Evolutionary conservation across 805 yeast species (phyloP).

Genomic region (Yarrowia sp.): DNA sequence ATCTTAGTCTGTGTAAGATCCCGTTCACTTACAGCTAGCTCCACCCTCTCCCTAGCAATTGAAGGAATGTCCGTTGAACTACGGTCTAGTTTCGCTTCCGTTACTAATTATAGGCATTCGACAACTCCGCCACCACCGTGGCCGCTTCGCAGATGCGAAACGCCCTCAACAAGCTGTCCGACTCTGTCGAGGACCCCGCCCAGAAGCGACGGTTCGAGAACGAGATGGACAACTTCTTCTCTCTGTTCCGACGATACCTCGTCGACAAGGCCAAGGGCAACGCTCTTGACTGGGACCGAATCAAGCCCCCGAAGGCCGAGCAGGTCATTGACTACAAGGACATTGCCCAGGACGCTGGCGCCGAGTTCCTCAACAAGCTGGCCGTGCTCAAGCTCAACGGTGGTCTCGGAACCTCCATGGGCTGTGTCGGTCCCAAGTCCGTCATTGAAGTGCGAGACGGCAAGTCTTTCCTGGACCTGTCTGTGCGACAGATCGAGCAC

Average conservation of each 20-base stretch:
- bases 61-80: too few relatives aligned
- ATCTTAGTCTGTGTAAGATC: too few relatives aligned
- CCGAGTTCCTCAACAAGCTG: constrained; percentile 71
- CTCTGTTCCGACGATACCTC: constrained; percentile 89
- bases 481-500: constrained; percentile 96
- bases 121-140: constrained; percentile 90
- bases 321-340: constrained; percentile 84
- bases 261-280: constrained; percentile 86
- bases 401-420: constrained; percentile 99
- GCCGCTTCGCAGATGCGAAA: constrained; percentile 99
- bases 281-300: constrained; percentile 92
- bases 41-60: too few relatives aligned
- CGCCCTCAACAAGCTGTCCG: constrained; percentile 87
- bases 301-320: constrained; percentile 85
- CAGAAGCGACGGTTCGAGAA: constrained; percentile 68
- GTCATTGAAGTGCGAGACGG: constrained; percentile 99
- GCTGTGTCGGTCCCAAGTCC: constrained; percentile 98
- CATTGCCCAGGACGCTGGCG: constrained; percentile 55
- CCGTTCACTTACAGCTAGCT: too few relatives aligned
- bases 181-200: constrained; percentile 64
- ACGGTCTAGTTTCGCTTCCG: too few relatives aligned
- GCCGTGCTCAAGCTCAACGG: constrained; percentile 97
- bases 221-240: constrained; percentile 94
- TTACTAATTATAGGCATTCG: constrained; percentile 64
- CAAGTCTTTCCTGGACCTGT: constrained; percentile 91